Base-by-base conservation (phyloP, 2,329 filamentous ascomycete species). In the Arthrinium phaeospermum region DNA sequence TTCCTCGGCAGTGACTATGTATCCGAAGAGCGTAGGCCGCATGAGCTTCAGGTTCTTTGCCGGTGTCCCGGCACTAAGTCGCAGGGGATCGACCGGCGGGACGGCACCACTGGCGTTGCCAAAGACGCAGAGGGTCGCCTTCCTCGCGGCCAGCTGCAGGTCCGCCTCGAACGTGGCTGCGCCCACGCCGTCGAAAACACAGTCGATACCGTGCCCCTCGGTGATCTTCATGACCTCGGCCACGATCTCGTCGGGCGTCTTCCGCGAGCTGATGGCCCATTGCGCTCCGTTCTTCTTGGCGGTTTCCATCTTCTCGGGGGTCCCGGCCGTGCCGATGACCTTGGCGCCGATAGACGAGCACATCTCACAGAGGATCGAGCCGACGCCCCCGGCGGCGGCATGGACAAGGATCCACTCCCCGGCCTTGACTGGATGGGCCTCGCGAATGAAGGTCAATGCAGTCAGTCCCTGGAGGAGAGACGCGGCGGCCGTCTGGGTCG, bases 141-240 rank as follows among this genome's bases (percentile, higher is more conserved):
- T 97, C 75, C 91, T 82, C 76, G 91, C 93, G 71, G 96, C 87
- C 76, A 91, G 89, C 75, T 95, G 90, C 75, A 98, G 81, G 78
- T 92, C 92, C 27, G 89, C 86, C 76, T 98, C 94, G 83, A 96
- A 97, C 0, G 95, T 98, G 68, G 88, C 87, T 84, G 94, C 94
- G 16, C 95, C 95, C 3, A 98, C 94, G 7, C 93, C 93, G 80
- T 98, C 95, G 80, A 94, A 97, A 41, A 97, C 92, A 13, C 92
- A 94, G 75, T 90, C 89, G 2, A 92, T 91, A 10, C 95, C 95
- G 73, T 90, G 84, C 0, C 92, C 92, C 1, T 86, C 89, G 0
- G 94, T 98, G 68, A 94, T 90, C 79, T 93, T 88, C 77, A 87
- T 85, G 7, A 94, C 91, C 79, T 88, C 86, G 49, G 81, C 82